Base-by-base conservation (phyloP, 495 filamentous ascomycete genomes). In the Niebla homalea region DNA sequence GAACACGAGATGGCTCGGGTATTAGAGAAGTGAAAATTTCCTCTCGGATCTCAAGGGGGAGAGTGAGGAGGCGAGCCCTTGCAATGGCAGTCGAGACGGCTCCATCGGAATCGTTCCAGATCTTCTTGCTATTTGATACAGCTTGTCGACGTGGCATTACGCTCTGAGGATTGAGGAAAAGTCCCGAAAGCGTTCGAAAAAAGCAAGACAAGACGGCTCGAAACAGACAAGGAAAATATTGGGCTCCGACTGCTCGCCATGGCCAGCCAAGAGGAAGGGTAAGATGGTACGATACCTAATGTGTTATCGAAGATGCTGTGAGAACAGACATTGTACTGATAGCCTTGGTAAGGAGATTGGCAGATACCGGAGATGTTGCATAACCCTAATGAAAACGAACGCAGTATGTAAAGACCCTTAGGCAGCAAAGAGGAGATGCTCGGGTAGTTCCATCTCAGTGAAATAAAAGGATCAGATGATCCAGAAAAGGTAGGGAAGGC, bases 21-120 rank as follows among this genome's bases (percentile, higher is more conserved):
- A 51, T 16, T 18, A 61, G 38, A 16, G 53, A 50, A 8, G 20
- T 15, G 32, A 56, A 61, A 7, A 61, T 49, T 14, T 49, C 46
- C 21, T 61, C 56, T 8, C 58, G 49, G 15, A 61, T 43, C 44
- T 61, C 58, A 14, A 58, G 45, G 36, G 58, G 52, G 6, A 57
- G 18, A 20, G 26, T 48, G 32, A 58, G 52, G 3, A 60, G 51
- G 19, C 20, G 38, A 12, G 48, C 23, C 32, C 37, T 14, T 8
- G 23, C 21, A 7, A 32, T 25, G 23, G 29, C 29, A 32, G 29
- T 32, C 10, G 29, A 32, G 3, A 2, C 7, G 10, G 29, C 29
- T 32, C 7, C 39, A 2, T 8, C 39, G 21, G 16, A 41, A 14
- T 8, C 18, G 8, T 15, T 18, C 1, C 39, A 2, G 39, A 41